Evolutionary conservation across 2,329 filamentous ascomycete species (phyloP).

Genomic region (Penicillium sp.): DNA sequence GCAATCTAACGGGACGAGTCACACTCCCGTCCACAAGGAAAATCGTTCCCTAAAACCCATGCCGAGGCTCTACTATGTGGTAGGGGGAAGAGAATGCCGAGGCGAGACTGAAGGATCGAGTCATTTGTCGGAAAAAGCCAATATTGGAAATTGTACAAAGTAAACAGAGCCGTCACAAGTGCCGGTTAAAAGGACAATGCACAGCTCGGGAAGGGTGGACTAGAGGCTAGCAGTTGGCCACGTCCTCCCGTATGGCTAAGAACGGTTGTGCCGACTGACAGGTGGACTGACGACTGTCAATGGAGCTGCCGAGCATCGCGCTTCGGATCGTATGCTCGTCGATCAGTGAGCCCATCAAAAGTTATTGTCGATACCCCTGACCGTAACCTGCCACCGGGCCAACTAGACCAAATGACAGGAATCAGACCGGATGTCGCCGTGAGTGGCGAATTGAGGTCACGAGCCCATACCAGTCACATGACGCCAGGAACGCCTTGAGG

Average conservation of each 20-base stretch:
- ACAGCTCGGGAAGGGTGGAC: conserved; percentile 12
- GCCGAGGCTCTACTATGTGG: conserved; percentile 6
- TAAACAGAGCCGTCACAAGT: conserved; percentile 13
- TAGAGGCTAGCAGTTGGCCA: conserved; percentile 12
- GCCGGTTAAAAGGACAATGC: conserved; percentile 1
- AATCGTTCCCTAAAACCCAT: neutral
- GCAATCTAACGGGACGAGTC: neutral
- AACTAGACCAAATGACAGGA: neutral
- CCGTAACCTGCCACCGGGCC: neutral
- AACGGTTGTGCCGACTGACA: neutral
- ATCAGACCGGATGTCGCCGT: neutral
- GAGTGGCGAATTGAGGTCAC: conserved; percentile 24
- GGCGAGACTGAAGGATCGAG: conserved; percentile 2
- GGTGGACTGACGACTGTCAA: too few relatives aligned
- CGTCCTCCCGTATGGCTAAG: neutral
- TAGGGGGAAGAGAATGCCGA: conserved; percentile 4
- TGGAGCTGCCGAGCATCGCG: conserved; percentile 9
- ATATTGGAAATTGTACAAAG: neutral
- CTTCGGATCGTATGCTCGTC: conserved; percentile 5
- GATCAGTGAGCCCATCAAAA: neutral
- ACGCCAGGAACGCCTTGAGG: conserved; percentile 18
- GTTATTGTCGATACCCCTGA: neutral
- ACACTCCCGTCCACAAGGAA: conserved; percentile 32
- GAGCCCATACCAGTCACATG: conserved; percentile 18
- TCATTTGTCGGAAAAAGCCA: neutral